Evolutionary conservation across 352 stramenopile genomes (phyloP).

Genomic region (Ophiocytium majus): DNA sequence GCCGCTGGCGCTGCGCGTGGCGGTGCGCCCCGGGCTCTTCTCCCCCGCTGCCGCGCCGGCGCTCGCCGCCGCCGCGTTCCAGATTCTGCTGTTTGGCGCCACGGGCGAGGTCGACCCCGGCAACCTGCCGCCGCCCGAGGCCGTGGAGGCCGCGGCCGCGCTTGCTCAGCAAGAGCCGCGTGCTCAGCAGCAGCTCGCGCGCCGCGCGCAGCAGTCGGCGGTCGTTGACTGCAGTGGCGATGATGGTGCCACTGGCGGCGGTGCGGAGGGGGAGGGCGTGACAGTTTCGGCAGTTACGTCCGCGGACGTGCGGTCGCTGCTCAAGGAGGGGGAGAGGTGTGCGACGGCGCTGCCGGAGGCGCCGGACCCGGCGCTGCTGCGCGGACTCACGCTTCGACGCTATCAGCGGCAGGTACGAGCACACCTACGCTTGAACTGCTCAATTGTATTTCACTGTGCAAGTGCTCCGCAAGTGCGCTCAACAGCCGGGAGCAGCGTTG

Average conservation of each 20-base stretch:
- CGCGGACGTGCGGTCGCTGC: too few species aligned
- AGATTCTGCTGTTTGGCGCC: constrained; percentile 30
- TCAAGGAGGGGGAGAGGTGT: too few species aligned
- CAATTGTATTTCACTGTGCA: too few species aligned
- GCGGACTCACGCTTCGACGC: constrained; percentile 34
- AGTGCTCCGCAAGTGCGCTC: too few species aligned
- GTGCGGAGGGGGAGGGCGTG: too few species aligned
- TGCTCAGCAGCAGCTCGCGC: not conserved
- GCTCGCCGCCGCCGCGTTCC: constrained; percentile 25
- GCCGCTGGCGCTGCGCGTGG: constrained; percentile 30
- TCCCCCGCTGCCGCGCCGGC: constrained; percentile 23
- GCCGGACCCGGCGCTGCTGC: constrained; percentile 29
- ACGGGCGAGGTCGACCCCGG: constrained; percentile 22
- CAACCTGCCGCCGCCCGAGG: not conserved
- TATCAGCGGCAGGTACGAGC: too few species aligned
- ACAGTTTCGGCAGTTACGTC: too few species aligned
- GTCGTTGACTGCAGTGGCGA: too few species aligned
- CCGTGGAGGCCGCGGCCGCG: not conserved
- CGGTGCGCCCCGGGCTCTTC: constrained; percentile 29
- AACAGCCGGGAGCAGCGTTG: too few species aligned
- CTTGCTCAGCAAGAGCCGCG: not conserved
- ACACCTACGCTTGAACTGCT: too few species aligned
- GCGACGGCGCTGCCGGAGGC: constrained; percentile 42
- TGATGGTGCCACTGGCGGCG: too few species aligned
- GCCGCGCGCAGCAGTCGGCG: too few species aligned